Base-by-base conservation (phyloP, 2,329 filamentous ascomycete genomes). In the Trichoderma semiorbis region DNA sequence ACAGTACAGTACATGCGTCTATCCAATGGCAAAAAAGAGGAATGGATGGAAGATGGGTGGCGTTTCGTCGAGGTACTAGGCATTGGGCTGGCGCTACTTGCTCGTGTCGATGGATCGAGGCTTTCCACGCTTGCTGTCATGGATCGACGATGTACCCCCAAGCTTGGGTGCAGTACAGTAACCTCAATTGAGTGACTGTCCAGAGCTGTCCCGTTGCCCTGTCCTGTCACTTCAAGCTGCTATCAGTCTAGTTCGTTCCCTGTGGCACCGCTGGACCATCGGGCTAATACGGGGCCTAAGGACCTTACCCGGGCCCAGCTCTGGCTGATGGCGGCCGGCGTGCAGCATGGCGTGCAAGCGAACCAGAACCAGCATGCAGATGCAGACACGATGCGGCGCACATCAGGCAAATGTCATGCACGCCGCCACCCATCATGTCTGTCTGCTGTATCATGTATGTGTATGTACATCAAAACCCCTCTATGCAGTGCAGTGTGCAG, bases 341-440 rank as follows among this genome's bases (percentile, higher is more conserved):
- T 69, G 66, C 66, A 69, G 60, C 28, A 61, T 62, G 66, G 66
- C 57, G 34, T 69, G 66, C 53, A 69, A 69, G 66, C 66, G 66
- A 69, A 69, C 55, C 55, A 32, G 66, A 69, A 69, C 55, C 55
- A 32, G 63, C 53, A 47, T 61, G 39, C 66, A 69, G 55, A 34
- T 34, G 65, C 65, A 61, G 65, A 53, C 65, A 32, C 66, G 43
- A 50, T 61, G 66, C 66, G 36, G 39, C 24, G 66, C 66, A 69
- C 66, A 69, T 69, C 66, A 69, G 66, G 66, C 66, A 53, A 61
- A 62, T 69, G 66, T 53, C 36, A 61, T 61, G 36, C 39, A 69
- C 34, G 39, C 39, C 39, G 55, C 55, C 34, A 36, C 61, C 61
- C 34, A 39, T 47, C 43, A 50, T 18, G 36, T 18, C 36, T 39